phyloP scores from a whole-genome alignment of 371 early-diverging fungal species.

The Rhizomucor miehei region DNA sequence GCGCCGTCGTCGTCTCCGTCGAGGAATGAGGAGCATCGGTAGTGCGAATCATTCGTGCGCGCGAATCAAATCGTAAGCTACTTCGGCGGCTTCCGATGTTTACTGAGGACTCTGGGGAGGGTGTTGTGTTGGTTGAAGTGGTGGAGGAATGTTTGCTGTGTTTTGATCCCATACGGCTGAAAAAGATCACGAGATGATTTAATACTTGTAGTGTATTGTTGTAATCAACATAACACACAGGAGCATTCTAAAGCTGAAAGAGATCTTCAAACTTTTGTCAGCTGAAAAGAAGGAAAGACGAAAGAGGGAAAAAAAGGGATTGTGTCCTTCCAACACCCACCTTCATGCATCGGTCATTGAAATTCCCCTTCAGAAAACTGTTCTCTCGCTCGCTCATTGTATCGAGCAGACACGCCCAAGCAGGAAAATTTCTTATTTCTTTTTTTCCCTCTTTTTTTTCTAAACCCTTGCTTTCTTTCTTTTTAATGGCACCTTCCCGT shows the following conservation, averaged over 20 bases:
- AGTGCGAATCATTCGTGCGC: not conserved
- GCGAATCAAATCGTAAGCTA: conserved; percentile 1
- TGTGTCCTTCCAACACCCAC: not conserved
- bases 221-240: not conserved
- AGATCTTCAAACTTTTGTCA: not conserved
- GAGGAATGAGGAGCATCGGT: not conserved
- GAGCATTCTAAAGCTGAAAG: not conserved
- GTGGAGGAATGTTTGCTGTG: conserved; percentile 5
- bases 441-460: not conserved
- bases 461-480: not conserved
- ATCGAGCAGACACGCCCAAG: too few relatives aligned
- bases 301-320: not conserved
- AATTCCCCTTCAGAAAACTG: not conserved
- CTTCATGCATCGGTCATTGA: not conserved
- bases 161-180: conserved; percentile 5
- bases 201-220: too few relatives aligned
- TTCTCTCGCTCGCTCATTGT: too few relatives aligned
- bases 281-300: conserved; percentile 1
- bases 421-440: not conserved
- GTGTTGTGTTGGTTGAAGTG: not conserved
- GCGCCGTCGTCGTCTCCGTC: not conserved
- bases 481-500: conserved; percentile 3
- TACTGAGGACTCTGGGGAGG: not conserved
- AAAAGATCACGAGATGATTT: too few relatives aligned
- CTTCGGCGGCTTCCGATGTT: not conserved